Percentiles rank a stretch among this genome's conserved stretches.
Conservation (phyloP, 106 monocot species). For the Dioscorea alata region DNA sequence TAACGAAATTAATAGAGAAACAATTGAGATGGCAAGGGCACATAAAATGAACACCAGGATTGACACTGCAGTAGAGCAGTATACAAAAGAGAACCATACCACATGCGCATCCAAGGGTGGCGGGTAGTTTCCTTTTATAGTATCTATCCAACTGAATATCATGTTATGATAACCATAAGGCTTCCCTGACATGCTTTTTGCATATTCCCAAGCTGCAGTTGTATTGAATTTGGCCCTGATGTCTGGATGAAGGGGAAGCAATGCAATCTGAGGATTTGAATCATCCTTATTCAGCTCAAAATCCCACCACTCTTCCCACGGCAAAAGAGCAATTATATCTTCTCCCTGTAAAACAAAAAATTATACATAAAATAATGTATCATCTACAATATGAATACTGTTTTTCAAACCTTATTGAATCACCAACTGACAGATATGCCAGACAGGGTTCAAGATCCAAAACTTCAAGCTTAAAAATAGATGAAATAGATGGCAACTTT, state of each 20-base stretch:
- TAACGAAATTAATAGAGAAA: not conserved
- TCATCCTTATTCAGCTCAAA: conserved; percentile 66
- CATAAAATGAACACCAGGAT: not conserved
- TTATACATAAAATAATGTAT: not conserved
- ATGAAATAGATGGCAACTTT: no score
- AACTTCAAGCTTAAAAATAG: no score
- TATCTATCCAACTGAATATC: conserved; percentile 96
- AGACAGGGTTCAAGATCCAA: no score
- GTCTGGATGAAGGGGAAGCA: conserved; percentile 70
- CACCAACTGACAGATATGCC: no score
- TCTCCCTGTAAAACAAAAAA: conserved; percentile 46
- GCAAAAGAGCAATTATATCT: conserved; percentile 65
- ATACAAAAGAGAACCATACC: conserved; percentile 22
- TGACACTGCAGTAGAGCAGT: no score
- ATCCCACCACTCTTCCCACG: conserved; percentile 92
- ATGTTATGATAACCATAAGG: conserved; percentile 89
- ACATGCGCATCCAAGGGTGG: conserved; percentile 74
- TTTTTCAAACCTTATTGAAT: no score
- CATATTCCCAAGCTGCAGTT: conserved; percentile 87
- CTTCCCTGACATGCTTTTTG: conserved; percentile 63
- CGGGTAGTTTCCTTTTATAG: conserved; percentile 59
- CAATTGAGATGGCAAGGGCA: not conserved
- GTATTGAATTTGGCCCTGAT: conserved; percentile 66
- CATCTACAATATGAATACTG: no score
- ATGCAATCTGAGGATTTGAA: conserved; percentile 76